Base-by-base conservation (phyloP, 2,329 filamentous ascomycete genomes). In the Pyricularia sp. region DNA sequence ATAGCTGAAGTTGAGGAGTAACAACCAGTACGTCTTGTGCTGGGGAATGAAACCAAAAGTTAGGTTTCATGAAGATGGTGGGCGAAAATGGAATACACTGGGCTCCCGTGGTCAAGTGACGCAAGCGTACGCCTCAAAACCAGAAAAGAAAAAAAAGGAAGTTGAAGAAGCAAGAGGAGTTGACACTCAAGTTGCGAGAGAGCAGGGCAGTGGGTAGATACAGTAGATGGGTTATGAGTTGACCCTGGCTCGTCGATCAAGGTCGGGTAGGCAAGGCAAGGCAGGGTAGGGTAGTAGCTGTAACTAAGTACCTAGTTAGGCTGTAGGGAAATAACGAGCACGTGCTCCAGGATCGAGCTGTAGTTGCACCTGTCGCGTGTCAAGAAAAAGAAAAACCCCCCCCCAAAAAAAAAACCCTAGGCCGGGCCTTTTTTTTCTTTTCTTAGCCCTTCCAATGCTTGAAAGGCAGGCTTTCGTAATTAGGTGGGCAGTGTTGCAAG, bases 331-430 rank as follows among this genome's bases (percentile, higher is more conserved):
- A 30, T 42, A 31, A 33, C 25, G 59, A 55, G 67, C 67, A 68
- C 67, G 67, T 68, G 67, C 67, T 61, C 36, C 31, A 50, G 59
- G 30, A 64, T 26, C 23, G 55, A 68, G 59, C n/a, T 31, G 67
- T 33, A 28, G 65, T 58, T 66, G 59, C 58, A 31, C 63, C 58
- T 64, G 67, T 36, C 31, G 67, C 25, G 33, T 17, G 63, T 28
- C 23, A 28, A 30, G 28, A 30, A 30, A 30, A 33, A 33, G 9
- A 17, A 28, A 25, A 25, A 30, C 28, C 28, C n/a, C n/a, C n/a
- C n/a, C n/a, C n/a, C n/a, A n/a, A n/a, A n/a, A n/a, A n/a, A n/a
- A n/a, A n/a, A n/a, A n/a, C n/a, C n/a, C 23, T 25, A 17, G 25
- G 26, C 25, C 59, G 6, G 23, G 9, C 9, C 10, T 33, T 7